Base-by-base conservation (phyloP, 1,284 basidiomycete species). In the Ganoderma lingzhi region DNA sequence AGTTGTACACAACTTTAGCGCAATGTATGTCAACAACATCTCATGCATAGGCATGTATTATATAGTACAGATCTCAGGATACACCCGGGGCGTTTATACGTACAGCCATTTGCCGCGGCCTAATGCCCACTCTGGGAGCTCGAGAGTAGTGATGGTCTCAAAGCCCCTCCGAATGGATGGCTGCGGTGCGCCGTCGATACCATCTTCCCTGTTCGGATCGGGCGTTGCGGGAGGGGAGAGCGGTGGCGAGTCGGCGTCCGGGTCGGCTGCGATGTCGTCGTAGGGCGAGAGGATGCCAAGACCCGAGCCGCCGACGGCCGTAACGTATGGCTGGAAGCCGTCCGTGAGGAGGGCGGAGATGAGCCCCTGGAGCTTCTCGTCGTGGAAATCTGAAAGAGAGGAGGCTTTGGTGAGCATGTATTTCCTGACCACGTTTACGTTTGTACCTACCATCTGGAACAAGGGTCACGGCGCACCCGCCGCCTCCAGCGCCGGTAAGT, bases 401-500 rank as follows among this genome's bases (percentile, higher is more conserved):
- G 62, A 41, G 64, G 61, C 37, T 53, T 63, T 59, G 67, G 66
- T 39, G 58, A 64, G 70, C n/a, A 65, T 41, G 48, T 12, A 15
- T 37, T 14, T 32, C 59, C 53, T 28, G 10, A 39, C 2, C n/a
- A 23, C 37, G 8, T 12, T 45, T 35, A 56, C 35, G 44, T 12
- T 30, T 37, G 65, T 45, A 68, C 86, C 67, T 70, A 91, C 96
- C 88, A 82, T 98, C 96, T 63, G 97, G 97, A 63, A 99, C 86
- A 42, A 99, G 88, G 6, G 97, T 99, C 37, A 99, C 96, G 2
- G 97, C 94, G 78, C 98, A 99, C 19, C 98, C 98, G 19, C 98
- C 98, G 37, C 98, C 98, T n/a, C 98, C 98, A 2, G 98, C 97
- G 53, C 98, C 98, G 2, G 98, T 99, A 65, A 99, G 83, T 84